Percentiles rank a stretch among this genome's conserved stretches.
phyloP scores from a whole-genome alignment of 2,329 filamentous ascomycete species.

The Moelleriella libera region DNA sequence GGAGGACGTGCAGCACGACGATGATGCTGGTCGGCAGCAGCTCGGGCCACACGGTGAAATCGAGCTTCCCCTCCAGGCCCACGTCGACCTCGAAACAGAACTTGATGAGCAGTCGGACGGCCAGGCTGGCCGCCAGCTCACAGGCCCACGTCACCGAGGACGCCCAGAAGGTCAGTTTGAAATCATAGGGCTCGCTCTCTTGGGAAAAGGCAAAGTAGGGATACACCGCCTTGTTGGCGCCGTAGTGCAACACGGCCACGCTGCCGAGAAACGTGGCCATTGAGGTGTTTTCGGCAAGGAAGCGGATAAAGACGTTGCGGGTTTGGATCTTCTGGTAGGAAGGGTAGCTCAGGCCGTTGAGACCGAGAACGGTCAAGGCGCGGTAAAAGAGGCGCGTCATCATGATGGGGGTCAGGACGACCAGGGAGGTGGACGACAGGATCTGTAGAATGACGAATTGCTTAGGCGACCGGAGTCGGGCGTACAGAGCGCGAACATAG shows the following conservation, averaged over 20 bases:
- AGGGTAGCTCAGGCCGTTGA: conserved; percentile 45
- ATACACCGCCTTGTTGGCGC: conserved; percentile 52
- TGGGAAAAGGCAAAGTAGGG: conserved; percentile 54
- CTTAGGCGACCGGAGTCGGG: conserved; percentile 47
- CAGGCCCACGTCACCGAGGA: conserved; percentile 53
- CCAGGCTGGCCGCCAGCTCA: conserved; percentile 47
- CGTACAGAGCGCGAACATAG: conserved; percentile 55
- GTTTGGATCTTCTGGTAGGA: conserved; percentile 53
- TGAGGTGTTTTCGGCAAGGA: conserved; percentile 51
- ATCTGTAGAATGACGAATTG: conserved; percentile 54
- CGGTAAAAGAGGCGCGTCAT: conserved; percentile 48
- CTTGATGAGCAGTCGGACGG: conserved; percentile 43
- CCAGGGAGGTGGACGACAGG: conserved; percentile 47
- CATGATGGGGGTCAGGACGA: conserved; percentile 48
- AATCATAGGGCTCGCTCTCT: conserved; percentile 37
- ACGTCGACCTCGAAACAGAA: conserved; percentile 47
- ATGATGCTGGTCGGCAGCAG: conserved; percentile 50
- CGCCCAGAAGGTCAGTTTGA: conserved; percentile 48
- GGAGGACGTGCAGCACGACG: conserved; percentile 53
- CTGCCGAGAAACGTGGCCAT: conserved; percentile 56
- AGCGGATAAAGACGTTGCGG: conserved; percentile 53
- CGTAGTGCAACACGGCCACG: conserved; percentile 52
- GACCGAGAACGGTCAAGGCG: conserved; percentile 33
- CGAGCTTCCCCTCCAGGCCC: conserved; percentile 48
- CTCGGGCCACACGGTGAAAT: conserved; percentile 53